These are phyloP conservation scores for Nakataea oryzae DNA, from an alignment of 2,329 filamentous ascomycete genomes.

Conservation along the genomic window DNA sequence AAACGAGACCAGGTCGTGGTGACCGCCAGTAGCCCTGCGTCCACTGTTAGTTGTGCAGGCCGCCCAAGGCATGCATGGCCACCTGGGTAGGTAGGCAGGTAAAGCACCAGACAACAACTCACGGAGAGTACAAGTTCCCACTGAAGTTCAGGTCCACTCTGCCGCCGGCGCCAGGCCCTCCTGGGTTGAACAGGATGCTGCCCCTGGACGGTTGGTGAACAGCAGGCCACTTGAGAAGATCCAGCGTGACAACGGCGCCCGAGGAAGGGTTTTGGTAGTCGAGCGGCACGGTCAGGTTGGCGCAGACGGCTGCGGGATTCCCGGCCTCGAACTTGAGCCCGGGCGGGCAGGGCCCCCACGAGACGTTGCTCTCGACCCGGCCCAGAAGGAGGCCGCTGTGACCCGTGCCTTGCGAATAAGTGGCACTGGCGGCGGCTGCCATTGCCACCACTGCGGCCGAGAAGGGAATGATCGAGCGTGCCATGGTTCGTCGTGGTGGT, in stretches of 20 bases:
- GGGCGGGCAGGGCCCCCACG: background rate
- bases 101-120: background rate
- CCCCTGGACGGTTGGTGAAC: conserved; percentile 13
- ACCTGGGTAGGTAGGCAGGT: background rate
- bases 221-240: conserved; percentile 3
- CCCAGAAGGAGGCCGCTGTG: background rate
- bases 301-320: background rate
- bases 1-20: background rate
- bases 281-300: conserved; percentile 2
- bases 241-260: background rate
- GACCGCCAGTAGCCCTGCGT: background rate
- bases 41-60: background rate
- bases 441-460: too few relatives aligned
- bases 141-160: background rate
- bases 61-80: too few relatives aligned
- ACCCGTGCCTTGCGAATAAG: background rate
- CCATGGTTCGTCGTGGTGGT: too few relatives aligned
- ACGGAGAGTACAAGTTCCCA: background rate
- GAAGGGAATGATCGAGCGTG: background rate
- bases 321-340: background rate
- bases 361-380: background rate
- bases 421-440: too few relatives aligned
- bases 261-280: background rate
- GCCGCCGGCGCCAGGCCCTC: conserved; percentile 12
- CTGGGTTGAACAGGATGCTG: conserved; percentile 20